A percentile compares a stretch with the other conserved stretches of the same genome.
Conservation (phyloP, 1,139 yeast species). For the Candida freyschussii region DNA sequence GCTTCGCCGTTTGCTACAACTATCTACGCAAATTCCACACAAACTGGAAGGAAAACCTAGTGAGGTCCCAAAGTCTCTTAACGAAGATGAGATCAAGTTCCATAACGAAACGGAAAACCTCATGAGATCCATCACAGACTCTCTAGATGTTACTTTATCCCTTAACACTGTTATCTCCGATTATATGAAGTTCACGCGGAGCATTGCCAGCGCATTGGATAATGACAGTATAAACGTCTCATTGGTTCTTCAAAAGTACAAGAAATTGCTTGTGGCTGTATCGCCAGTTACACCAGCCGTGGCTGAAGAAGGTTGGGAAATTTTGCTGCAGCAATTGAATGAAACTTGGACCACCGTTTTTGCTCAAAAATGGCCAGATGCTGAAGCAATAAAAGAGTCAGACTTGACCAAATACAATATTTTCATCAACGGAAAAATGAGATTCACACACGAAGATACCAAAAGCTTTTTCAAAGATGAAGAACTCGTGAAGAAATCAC, state of each 20-base stretch:
- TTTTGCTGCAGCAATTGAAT: slow-evolving; percentile 32
- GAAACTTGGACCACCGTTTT: slow-evolving; percentile 50
- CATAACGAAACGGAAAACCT: slow-evolving; percentile 56
- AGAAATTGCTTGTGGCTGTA: slow-evolving; percentile 51
- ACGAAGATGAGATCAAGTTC: slow-evolving; percentile 45
- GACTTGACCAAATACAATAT: slow-evolving; percentile 41
- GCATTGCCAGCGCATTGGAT: slow-evolving; percentile 39
- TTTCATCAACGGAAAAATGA: slow-evolving; percentile 66
- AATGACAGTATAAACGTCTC: slow-evolving; percentile 30
- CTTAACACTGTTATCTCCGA: slow-evolving; percentile 86
- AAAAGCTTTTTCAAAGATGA: slow-evolving; percentile 32
- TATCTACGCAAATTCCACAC: slow-evolving; percentile 28
- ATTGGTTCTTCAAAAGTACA: slow-evolving; percentile 39
- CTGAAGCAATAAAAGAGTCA: slow-evolving; percentile 35
- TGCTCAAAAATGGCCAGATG: slow-evolving; percentile 47
- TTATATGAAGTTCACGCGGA: slow-evolving; percentile 77
- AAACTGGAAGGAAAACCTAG: slow-evolving; percentile 1
- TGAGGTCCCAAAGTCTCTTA: slow-evolving; percentile 24
- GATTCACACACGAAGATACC: slow-evolving; percentile 41
- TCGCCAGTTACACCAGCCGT: slow-evolving; percentile 78
- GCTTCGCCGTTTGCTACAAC: slow-evolving; percentile 57
- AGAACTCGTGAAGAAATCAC: slow-evolving; percentile 16
- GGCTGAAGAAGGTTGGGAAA: slow-evolving; percentile 80
- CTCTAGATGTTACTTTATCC: slow-evolving; percentile 56
- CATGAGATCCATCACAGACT: slow-evolving; percentile 46